Evolutionary conservation across 768 basidiomycete species (phyloP), one percentile per base, ranked within the genome.

Genomic region (Zangia roseola): DNA sequence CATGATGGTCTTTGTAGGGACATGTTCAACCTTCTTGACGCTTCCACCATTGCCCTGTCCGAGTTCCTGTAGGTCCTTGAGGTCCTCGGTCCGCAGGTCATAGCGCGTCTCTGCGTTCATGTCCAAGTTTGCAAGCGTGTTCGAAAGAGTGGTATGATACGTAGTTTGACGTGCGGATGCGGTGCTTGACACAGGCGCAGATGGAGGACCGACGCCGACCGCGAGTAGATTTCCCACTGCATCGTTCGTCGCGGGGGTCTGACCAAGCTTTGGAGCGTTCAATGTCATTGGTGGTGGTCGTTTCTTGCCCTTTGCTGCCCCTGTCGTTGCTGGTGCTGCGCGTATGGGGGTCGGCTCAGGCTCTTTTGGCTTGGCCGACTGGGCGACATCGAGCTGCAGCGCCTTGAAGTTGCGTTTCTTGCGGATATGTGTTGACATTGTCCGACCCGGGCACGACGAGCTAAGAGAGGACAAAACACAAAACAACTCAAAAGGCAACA

Each of bases 1-100:
- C 95, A 99, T 98, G 59, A 93, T 80, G 14, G 84, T 92, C 33
- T 86, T 86, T 26, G 93, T 91, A 12, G 93, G 93, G 13, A 81
- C 76, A 64, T 99, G 97, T 69, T 94, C 84, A 16, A 97, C 94
- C 71, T 89, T 91, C 70, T 94, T 94, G 40, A 99, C 97, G 46
- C 94, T 97, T 45, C 97, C 97, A 2, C 97, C 94, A 62, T 98
- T 98, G 4, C 97, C 97, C 56, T 91, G 86, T 4, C 97, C 97
- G 4, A 99, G 78, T 69, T 99, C 97, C 45, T 82, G 80, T 39
- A 98, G 64, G 56, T 94, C 89, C 70, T 87, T 87, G 64, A 99
- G 73, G 67, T 98, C 97, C 65, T 95, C 94, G 58, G 87, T 84
- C 59, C 82, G 76, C 58, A 98, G 71, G 61, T 95, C 89, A 57